Percentiles rank a stretch among this genome's conserved stretches.
phyloP scores from a whole-genome alignment of 2,329 filamentous ascomycete genomes.

The Thermothelomyces thermophilus region DNA sequence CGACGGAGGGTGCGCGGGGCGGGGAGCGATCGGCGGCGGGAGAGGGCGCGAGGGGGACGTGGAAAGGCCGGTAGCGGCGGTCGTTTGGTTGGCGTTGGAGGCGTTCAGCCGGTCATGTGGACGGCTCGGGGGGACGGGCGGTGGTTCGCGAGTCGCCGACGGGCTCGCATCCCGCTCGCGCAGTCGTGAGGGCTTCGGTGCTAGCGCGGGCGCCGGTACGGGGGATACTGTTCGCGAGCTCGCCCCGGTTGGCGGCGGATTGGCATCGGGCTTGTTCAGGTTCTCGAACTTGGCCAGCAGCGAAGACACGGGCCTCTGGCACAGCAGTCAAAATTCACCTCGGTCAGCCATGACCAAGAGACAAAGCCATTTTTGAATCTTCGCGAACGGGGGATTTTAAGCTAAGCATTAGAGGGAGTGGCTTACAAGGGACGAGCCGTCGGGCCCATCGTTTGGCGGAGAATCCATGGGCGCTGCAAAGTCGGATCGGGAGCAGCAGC shows the following conservation, averaged over 20 bases:
- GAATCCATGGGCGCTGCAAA: constrained; percentile 37
- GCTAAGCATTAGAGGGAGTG: not conserved
- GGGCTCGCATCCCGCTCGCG: constrained; percentile 38
- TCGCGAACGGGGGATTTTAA: no score
- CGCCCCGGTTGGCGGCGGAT: constrained; percentile 30
- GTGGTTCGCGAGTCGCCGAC: constrained; percentile 30
- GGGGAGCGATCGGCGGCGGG: constrained; percentile 41
- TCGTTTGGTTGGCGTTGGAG: constrained; percentile 40
- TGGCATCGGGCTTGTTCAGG: constrained; percentile 49
- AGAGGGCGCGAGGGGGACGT: constrained; percentile 39
- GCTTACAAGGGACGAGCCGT: constrained; percentile 69
- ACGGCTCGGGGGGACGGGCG: constrained; percentile 21
- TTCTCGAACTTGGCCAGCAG: constrained; percentile 77
- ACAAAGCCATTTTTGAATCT: no score
- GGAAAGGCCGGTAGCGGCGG: constrained; percentile 25
- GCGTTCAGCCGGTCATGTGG: constrained; percentile 25
- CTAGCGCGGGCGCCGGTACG: constrained; percentile 17
- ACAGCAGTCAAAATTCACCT: constrained; percentile 21
- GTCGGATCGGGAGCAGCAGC: constrained; percentile 21
- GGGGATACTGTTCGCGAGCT: constrained; percentile 32
- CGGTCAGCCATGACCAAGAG: not conserved
- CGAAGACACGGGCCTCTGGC: constrained; percentile 73
- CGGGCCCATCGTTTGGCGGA: constrained; percentile 52
- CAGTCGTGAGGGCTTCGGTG: constrained; percentile 37
- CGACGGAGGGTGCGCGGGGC: constrained; percentile 49